phyloP scores from a whole-genome alignment of 1,284 basidiomycete genomes.

The Ceratobasidium papillatum region DNA sequence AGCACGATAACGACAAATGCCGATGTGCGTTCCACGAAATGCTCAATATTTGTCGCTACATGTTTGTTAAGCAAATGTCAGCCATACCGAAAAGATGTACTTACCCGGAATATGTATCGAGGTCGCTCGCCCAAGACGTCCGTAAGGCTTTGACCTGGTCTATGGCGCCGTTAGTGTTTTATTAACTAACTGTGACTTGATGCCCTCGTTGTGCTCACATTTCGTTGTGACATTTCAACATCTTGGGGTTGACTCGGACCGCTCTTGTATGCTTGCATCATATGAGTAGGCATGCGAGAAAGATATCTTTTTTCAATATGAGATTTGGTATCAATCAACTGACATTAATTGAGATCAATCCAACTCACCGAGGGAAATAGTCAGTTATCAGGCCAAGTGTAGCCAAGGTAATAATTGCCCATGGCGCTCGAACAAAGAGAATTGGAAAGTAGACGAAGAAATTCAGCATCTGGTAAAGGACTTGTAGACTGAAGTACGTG shows the following conservation, averaged over 20 bases:
- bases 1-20: conserved; percentile 55
- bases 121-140: too few relatives aligned
- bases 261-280: neutral
- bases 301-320: neutral
- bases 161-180: too few relatives aligned
- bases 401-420: conserved; percentile 48
- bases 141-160: too few relatives aligned
- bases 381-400: conserved; percentile 47
- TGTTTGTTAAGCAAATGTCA: too few relatives aligned
- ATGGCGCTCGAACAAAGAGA: conserved; percentile 48
- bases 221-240: neutral
- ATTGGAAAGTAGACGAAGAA: conserved; percentile 52
- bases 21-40: conserved; percentile 53
- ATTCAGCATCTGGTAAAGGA: conserved; percentile 48
- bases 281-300: neutral
- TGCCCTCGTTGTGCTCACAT: neutral
- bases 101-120: conserved; percentile 50
- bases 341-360: neutral
- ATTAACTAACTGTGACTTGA: neutral
- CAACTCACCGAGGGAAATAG: conserved; percentile 44
- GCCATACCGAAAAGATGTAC: conserved; percentile 23
- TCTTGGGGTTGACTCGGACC: neutral
- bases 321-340: neutral
- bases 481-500: conserved; percentile 46
- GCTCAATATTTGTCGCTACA: conserved; percentile 55